Conservation (phyloP, 805 yeast genomes). For the Metschnikowia amazonensis region DNA sequence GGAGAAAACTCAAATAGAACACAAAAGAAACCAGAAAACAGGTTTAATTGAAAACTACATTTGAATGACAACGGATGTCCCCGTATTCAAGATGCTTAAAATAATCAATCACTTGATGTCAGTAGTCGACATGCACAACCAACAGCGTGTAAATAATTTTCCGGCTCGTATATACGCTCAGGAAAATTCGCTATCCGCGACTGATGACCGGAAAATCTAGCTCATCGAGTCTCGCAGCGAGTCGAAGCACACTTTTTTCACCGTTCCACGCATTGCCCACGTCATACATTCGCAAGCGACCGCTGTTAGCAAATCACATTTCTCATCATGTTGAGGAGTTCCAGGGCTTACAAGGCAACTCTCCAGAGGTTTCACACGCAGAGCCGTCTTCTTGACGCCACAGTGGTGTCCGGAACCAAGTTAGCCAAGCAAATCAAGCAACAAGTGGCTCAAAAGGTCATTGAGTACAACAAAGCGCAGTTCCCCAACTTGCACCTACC, state of each 20-base stretch:
- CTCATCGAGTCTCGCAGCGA: conserved; percentile 5
- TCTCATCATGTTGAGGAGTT: conserved; percentile 11
- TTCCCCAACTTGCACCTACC: conserved; percentile 20
- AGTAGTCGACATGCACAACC: too few species aligned
- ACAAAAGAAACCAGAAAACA: too few species aligned
- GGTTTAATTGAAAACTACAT: too few species aligned
- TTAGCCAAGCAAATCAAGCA: conserved; percentile 37
- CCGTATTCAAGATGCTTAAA: too few species aligned
- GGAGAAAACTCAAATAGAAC: too few species aligned
- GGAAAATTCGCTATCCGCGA: background rate
- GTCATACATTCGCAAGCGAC: background rate
- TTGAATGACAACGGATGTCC: too few species aligned
- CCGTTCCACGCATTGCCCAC: background rate
- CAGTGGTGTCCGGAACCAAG: conserved; percentile 40
- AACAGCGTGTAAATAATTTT: too few species aligned
- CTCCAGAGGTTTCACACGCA: conserved; percentile 12
- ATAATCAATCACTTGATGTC: too few species aligned
- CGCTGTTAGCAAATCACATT: background rate
- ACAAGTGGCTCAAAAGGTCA: conserved; percentile 38
- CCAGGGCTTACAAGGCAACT: conserved; percentile 11
- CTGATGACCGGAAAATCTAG: background rate
- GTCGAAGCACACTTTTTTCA: conserved; percentile 1
- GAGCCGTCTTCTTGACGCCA: conserved; percentile 26
- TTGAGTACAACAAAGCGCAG: conserved; percentile 32
- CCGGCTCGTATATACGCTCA: too few species aligned